Evolutionary conservation across 192 early-diverging fungal species (phyloP).

Genomic region (Linnemannia exigua): DNA sequence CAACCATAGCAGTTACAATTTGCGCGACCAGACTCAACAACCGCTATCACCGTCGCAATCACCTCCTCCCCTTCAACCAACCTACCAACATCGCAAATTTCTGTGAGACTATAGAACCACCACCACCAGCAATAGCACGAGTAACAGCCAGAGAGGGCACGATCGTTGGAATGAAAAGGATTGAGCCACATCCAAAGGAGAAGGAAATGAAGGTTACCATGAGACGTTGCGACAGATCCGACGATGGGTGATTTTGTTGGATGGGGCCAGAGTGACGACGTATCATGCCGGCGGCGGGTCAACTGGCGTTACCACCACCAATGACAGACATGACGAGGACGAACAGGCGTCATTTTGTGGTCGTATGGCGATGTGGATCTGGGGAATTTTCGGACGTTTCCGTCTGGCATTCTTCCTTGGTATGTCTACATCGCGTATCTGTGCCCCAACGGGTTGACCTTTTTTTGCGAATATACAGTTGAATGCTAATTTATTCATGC

Average conservation of each 20-base stretch:
- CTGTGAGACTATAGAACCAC: not conserved
- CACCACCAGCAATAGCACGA: not conserved
- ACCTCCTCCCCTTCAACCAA: not conserved
- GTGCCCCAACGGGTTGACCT: too few relatives aligned
- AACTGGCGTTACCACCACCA: not conserved
- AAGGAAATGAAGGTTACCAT: not conserved
- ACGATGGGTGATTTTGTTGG: not conserved
- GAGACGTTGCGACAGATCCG: not conserved
- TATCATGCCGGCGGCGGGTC: not conserved
- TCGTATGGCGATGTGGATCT: not conserved
- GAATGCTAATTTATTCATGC: too few relatives aligned
- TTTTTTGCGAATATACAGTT: too few relatives aligned
- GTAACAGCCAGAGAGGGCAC: not conserved
- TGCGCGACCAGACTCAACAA: not conserved
- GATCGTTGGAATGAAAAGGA: not conserved
- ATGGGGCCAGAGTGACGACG: not conserved
- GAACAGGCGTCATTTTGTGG: too few relatives aligned
- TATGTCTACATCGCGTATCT: not conserved
- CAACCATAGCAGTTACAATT: not conserved
- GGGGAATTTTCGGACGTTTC: not conserved
- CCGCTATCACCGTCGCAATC: not conserved
- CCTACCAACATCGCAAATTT: not conserved
- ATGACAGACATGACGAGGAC: not conserved
- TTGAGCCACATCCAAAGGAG: not conserved
- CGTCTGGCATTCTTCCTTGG: not conserved